Conservation (phyloP, 805 yeast species). For the Kluyveromyces lactis region DNA sequence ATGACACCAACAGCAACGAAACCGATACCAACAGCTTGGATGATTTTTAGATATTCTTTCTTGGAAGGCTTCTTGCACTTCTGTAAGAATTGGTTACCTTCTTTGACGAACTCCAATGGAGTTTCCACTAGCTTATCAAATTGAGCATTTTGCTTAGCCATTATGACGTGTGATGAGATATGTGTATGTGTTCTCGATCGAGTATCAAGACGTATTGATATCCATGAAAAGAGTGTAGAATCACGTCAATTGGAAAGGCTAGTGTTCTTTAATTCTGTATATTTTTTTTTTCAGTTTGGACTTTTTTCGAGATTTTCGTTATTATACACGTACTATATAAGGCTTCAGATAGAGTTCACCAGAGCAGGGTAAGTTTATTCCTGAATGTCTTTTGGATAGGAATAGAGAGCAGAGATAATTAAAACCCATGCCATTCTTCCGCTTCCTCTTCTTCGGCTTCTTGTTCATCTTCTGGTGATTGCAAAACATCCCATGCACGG, state of each 20-base stretch:
- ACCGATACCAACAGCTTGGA: constrained; percentile 95
- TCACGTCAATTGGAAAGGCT: too few species aligned
- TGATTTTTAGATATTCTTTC: constrained; percentile 79
- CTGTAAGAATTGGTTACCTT: constrained; percentile 79
- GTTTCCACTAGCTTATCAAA: constrained; percentile 70
- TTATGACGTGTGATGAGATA: constrained; percentile 1
- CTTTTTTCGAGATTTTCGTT: too few species aligned
- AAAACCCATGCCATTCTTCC: constrained; percentile 39
- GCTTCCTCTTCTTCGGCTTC: constrained; percentile 22
- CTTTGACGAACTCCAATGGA: constrained; percentile 85
- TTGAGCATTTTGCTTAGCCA: constrained; percentile 24
- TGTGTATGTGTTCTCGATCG: background rate
- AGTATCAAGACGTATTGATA: too few species aligned
- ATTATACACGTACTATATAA: too few species aligned
- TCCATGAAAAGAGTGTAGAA: too few species aligned
- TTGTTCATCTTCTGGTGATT: constrained; percentile 22
- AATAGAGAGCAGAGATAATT: too few species aligned
- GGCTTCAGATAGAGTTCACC: too few species aligned
- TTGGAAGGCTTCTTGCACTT: constrained; percentile 90
- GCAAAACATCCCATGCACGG: constrained; percentile 48
- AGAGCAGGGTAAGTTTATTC: too few species aligned
- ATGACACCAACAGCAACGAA: constrained; percentile 96
- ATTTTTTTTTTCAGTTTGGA: too few species aligned
- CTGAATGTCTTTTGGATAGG: too few species aligned
- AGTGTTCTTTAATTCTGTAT: too few species aligned